Conservation (phyloP, 306 rosid genomes). For the Corylus americana region DNA sequence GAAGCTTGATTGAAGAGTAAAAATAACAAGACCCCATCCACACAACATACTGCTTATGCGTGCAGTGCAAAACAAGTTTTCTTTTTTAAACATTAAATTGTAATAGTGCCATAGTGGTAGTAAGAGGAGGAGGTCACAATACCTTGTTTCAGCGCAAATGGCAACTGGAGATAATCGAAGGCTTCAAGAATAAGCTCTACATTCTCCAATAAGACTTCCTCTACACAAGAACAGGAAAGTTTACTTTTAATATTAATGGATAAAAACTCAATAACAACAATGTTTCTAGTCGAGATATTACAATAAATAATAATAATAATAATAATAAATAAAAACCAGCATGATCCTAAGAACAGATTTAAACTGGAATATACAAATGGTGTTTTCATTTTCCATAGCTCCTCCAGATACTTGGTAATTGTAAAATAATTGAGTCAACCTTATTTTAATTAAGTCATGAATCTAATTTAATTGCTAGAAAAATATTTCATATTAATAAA, state of each 20-base stretch:
- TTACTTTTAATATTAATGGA: slow-evolving; percentile 29
- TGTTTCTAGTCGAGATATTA: not conserved
- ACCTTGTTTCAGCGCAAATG: slow-evolving; percentile 93
- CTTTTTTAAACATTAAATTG: not conserved
- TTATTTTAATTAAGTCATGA: not conserved
- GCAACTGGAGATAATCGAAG: slow-evolving; percentile 90
- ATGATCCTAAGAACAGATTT: not conserved
- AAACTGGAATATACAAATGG: not conserved
- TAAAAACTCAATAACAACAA: slow-evolving; percentile 12
- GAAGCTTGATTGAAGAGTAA: not conserved
- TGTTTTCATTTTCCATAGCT: not conserved
- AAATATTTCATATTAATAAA: not conserved
- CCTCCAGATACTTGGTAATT: not conserved
- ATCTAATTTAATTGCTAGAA: not conserved
- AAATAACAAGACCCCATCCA: not conserved
- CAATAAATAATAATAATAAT: not conserved
- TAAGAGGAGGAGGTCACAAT: slow-evolving; percentile 21
- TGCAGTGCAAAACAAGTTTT: not conserved
- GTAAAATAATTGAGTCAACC: not conserved
- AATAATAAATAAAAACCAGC: too few relatives aligned
- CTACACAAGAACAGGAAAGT: slow-evolving; percentile 39
- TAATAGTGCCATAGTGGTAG: not conserved
- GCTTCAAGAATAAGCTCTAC: slow-evolving; percentile 95
- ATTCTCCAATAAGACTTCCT: slow-evolving; percentile 87
- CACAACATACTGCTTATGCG: not conserved